Percentiles rank a stretch among this genome's conserved stretches.
Evolutionary conservation across 768 basidiomycete genomes (phyloP).

Genomic region (Megacollybia marginata): DNA sequence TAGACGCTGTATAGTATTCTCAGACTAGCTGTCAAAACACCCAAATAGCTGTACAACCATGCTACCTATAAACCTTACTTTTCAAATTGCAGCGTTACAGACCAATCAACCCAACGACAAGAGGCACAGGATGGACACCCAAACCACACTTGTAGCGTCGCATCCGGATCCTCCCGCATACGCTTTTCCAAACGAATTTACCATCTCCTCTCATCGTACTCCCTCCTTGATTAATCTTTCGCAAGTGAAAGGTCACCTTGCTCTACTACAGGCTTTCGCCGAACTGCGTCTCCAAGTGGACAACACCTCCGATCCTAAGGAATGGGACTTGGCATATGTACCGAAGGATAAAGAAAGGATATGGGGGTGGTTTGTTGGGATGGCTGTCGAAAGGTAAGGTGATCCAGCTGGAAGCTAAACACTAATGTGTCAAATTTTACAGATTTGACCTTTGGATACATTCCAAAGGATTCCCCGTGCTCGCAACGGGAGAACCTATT

Average conservation of each 20-base stretch:
- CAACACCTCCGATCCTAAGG: background rate
- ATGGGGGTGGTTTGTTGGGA: slow-evolving; percentile 29
- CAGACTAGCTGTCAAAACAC: too few species aligned
- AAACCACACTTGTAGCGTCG: too few species aligned
- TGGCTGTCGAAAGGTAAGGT: slow-evolving; percentile 29
- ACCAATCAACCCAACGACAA: too few species aligned
- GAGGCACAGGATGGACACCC: too few species aligned
- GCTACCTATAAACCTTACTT: too few species aligned
- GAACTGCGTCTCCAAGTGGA: slow-evolving; percentile 20
- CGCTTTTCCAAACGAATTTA: slow-evolving; percentile 1
- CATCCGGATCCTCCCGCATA: background rate
- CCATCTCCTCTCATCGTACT: background rate
- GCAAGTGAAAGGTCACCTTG: slow-evolving; percentile 23
- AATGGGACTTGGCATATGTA: slow-evolving; percentile 7
- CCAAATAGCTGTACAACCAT: too few species aligned
- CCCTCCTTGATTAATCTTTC: background rate
- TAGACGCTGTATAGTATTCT: too few species aligned
- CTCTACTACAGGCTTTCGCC: slow-evolving; percentile 24
- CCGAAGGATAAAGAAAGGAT: slow-evolving; percentile 16
- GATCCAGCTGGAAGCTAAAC: background rate
- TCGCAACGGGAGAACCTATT: too few species aligned
- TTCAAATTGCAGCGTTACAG: too few species aligned
- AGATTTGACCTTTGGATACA: slow-evolving; percentile 26
- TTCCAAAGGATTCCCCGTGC: slow-evolving; percentile 7
- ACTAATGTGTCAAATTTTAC: background rate